phyloP scores from a whole-genome alignment of 208 protist species.

The Acanthamoeba lenticulata region DNA sequence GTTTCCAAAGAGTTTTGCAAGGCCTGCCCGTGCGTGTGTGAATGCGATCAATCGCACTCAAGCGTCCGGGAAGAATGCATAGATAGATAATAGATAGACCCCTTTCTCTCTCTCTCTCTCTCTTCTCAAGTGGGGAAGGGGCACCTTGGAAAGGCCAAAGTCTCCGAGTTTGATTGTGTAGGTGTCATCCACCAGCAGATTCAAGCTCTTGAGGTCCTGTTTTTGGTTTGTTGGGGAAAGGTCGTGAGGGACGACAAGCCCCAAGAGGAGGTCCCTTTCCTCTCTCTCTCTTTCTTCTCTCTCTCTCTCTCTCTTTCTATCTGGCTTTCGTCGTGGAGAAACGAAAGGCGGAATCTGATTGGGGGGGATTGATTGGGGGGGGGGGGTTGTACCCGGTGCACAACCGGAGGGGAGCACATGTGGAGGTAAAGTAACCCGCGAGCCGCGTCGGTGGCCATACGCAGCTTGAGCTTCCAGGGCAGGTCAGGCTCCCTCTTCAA shows the following conservation, averaged over 20 bases:
- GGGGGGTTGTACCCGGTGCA: not conserved
- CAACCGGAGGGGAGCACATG: constrained; percentile 2
- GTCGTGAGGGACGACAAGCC: no score
- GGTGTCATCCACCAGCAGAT: constrained; percentile 26
- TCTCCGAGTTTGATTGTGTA: constrained; percentile 18
- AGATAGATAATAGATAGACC: no score
- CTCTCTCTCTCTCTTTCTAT: no score
- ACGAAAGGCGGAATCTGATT: not conserved
- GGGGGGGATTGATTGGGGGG: not conserved
- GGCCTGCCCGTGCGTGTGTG: not conserved
- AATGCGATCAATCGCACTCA: not conserved
- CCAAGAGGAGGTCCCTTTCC: no score
- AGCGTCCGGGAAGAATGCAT: no score
- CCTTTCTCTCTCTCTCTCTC: no score
- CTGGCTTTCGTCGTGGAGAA: no score
- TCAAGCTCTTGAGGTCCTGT: constrained; percentile 45
- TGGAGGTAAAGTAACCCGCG: constrained; percentile 6
- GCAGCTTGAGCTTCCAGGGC: not conserved
- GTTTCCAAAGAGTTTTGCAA: not conserved
- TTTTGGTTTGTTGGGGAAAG: no score
- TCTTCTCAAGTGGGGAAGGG: no score
- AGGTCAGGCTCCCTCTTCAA: not conserved
- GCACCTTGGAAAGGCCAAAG: not conserved
- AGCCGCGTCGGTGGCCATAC: not conserved
- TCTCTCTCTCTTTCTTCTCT: no score